Evolutionary conservation across 495 filamentous ascomycete genomes (phyloP).

Genomic region (Pyronema omphalodes): DNA sequence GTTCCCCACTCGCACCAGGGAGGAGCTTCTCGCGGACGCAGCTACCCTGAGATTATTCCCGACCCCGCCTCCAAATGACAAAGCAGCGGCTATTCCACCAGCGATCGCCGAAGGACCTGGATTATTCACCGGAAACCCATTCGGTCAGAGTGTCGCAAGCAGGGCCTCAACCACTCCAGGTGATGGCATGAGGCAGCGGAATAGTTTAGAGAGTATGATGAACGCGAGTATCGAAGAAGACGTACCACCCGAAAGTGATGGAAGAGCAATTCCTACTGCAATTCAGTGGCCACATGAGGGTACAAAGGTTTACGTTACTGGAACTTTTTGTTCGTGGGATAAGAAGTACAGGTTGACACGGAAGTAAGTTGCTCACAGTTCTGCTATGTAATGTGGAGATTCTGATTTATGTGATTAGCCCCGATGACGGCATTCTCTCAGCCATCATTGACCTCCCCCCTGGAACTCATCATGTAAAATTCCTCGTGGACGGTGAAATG

Average conservation of each 20-base stretch:
- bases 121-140: not conserved
- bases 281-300: slow-evolving; percentile 67
- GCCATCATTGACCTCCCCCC: slow-evolving; percentile 65
- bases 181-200: slow-evolving; percentile 6
- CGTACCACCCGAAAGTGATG: slow-evolving; percentile 49
- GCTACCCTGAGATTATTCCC: slow-evolving; percentile 3
- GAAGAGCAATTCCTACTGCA: slow-evolving; percentile 52
- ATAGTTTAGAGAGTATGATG: slow-evolving; percentile 32
- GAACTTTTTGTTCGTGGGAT: slow-evolving; percentile 91
- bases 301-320: slow-evolving; percentile 76
- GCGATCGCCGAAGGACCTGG: not conserved
- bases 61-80: not conserved
- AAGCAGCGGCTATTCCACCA: not conserved
- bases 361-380: slow-evolving; percentile 36
- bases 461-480: slow-evolving; percentile 90
- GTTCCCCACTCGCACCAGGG: not conserved
- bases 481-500: slow-evolving; percentile 89
- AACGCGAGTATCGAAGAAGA: slow-evolving; percentile 62
- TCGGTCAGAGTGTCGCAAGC: not conserved
- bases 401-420: slow-evolving; percentile 2
- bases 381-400: not conserved
- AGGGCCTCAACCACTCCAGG: not conserved
- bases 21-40: slow-evolving; percentile 4
- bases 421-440: slow-evolving; percentile 35
- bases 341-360: slow-evolving; percentile 70